Evolutionary conservation across 352 stramenopile genomes (phyloP), one percentile per base, ranked within the genome.

Genomic region (Phytophthora kernoviae): DNA sequence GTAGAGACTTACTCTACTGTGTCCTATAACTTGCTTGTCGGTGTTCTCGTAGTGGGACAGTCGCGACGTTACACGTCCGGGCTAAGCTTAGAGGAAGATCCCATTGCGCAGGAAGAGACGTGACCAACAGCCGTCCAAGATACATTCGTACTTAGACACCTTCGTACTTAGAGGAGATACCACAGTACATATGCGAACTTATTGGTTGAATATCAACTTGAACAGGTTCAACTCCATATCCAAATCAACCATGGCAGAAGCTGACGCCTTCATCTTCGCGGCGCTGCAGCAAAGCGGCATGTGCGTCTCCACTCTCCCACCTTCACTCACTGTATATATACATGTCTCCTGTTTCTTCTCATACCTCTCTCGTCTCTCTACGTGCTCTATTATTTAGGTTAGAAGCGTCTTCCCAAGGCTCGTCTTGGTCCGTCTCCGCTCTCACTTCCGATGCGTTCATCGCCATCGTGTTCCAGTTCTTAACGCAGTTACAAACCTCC

Each of bases 251-350:
- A 85, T 82, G 74, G 64, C 73, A 11, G 76, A 86, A 26, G 66
- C 65, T 4, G 72, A 88, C 33, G 57, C 61, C 30, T 77, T 83
- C 51, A 68, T 86, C 44, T 69, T 75, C 11, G 50, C 76, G 49
- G 75, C 67, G 36, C 74, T 88, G 53, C 59, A 82, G 60, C 79
- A 88, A 37, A 81, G 64, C 52, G 70, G 61, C 4, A 83, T 71
- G 79, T 88, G 18, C 45, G 58, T 50, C 4, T 32, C 10, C 14
- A 1, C 21, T 3, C 3, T 14, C 34, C 14, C 11, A 39, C 9
- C 20, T 40, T 8, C 4, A 15, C 26, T 47, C 24, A n/a, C n/a
- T 33, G 0, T 40, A 14, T 24, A 11, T 10, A 1, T 3, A 36
- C 26, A 11, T 5, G 37, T 43, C 12, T 43, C n/a, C 37, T 43